Evolutionary conservation across 2,329 filamentous ascomycete species (phyloP), one percentile per base, ranked within the genome.

Genomic region (Trichoderma sp.): DNA sequence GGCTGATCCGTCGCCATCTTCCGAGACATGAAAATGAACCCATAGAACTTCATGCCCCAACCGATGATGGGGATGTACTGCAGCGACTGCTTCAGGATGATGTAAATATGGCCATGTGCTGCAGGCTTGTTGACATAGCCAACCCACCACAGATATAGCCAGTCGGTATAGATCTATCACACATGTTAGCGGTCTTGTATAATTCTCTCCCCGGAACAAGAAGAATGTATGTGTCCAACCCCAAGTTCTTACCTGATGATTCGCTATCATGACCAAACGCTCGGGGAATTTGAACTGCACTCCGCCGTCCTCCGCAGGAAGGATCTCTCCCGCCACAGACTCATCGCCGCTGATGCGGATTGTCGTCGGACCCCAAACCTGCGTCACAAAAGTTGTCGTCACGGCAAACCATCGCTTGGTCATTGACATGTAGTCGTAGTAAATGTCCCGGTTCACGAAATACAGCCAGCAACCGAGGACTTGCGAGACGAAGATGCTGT

Each of bases 91-190:
- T 96, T 96, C 60, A 96, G 80, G 72, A 96, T 94, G 74, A 96
- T 96, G 79, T 92, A 96, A 72, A 96, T 83, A 73, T 92, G 90
- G 12, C 93, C 92, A 72, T 95, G 90, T 86, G 92, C 92, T 61
- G 85, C 83, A 65, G 90, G 90, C 2, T 71, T 76, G 72, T 88
- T 89, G 28, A 90, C 92, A 72, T 96, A 96, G n/a, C 88, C 91
- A 28, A 92, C 88, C 92, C 92, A 96, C 92, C 92, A 96, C 7
- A 96, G 84, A 74, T 96, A 96, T 9, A 96, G 78, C 92, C 92
- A 96, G 78, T 96, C 92, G 9, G 92, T 94, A 74, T 96, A 96
- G 60, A 96, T 88, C 85, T 85, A 69, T 28, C 12, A 19, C 12
- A 15, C 2, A 9, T 6, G 52, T 64, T 28, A 64, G 62, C 47